phyloP scores from a whole-genome alignment of 345 rosid genomes.

The Sisymbrium irio region DNA sequence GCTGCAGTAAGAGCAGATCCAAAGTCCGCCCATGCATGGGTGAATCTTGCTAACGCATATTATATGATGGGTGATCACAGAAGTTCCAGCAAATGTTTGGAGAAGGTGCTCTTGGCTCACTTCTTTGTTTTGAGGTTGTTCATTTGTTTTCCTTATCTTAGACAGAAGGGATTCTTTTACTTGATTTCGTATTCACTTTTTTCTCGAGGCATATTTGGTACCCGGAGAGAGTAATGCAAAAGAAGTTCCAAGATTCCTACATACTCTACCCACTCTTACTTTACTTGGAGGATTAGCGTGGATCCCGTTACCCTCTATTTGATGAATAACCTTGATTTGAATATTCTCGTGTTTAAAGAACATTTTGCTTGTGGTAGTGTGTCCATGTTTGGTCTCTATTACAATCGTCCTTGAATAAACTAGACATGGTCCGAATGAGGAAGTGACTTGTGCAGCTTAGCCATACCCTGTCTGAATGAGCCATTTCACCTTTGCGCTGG shows the following conservation, averaged over 20 bases:
- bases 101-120: constrained; percentile 87
- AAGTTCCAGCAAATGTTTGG: constrained; percentile 93
- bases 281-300: background rate
- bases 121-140: constrained; percentile 56
- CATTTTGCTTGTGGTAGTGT: background rate
- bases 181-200: too few species aligned
- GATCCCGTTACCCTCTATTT: background rate
- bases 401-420: background rate
- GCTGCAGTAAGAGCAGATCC: constrained; percentile 71
- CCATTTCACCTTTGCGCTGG: background rate
- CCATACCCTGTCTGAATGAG: background rate
- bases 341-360: background rate
- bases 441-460: background rate
- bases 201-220: background rate
- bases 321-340: background rate
- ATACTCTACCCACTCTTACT: background rate
- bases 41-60: constrained; percentile 82
- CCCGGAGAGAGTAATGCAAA: constrained; percentile 9
- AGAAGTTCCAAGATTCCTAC: background rate
- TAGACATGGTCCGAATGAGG: background rate
- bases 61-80: constrained; percentile 71
- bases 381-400: background rate
- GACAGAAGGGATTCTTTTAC: constrained; percentile 12
- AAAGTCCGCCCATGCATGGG: constrained; percentile 87
- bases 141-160: constrained; percentile 41